Evolutionary conservation across 73 alveolate genomes (phyloP).

Genomic region (Diophrys sp.): DNA sequence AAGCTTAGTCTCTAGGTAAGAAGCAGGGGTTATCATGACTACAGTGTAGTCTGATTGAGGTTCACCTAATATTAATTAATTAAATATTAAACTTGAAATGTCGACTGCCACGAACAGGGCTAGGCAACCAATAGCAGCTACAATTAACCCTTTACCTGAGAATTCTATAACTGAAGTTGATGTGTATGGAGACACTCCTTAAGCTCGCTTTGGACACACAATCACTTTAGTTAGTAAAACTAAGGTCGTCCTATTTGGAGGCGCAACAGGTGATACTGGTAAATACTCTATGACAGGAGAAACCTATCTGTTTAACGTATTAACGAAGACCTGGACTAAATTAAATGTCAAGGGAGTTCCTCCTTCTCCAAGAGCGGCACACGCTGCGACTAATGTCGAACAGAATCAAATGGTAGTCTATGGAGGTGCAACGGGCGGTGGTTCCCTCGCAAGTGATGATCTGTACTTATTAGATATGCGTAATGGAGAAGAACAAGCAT

Average conservation of each 20-base stretch:
- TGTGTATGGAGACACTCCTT: slow-evolving; percentile 51
- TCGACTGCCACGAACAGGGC: too few species aligned
- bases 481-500: slow-evolving; percentile 86
- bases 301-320: slow-evolving; percentile 82
- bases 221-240: slow-evolving; percentile 84
- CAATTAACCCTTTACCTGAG: neutral
- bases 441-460: slow-evolving; percentile 97
- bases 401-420: slow-evolving; percentile 88
- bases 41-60: too few species aligned
- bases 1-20: too few species aligned
- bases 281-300: slow-evolving; percentile 94
- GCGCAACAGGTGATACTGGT: slow-evolving; percentile 96
- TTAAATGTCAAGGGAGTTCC: slow-evolving; percentile 78
- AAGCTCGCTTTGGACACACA: slow-evolving; percentile 95
- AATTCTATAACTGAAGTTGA: neutral
- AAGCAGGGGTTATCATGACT: too few species aligned
- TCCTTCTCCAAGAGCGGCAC: slow-evolving; percentile 98
- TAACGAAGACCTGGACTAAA: slow-evolving; percentile 82
- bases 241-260: slow-evolving; percentile 94
- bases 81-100: too few species aligned
- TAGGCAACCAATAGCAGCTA: neutral
- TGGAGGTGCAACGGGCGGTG: slow-evolving; percentile 99
- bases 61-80: too few species aligned
- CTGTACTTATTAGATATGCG: slow-evolving; percentile 88
- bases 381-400: slow-evolving; percentile 90